Conservation (phyloP, 2,329 filamentous ascomycete genomes). For the Colletotrichum neosansevieriae region DNA sequence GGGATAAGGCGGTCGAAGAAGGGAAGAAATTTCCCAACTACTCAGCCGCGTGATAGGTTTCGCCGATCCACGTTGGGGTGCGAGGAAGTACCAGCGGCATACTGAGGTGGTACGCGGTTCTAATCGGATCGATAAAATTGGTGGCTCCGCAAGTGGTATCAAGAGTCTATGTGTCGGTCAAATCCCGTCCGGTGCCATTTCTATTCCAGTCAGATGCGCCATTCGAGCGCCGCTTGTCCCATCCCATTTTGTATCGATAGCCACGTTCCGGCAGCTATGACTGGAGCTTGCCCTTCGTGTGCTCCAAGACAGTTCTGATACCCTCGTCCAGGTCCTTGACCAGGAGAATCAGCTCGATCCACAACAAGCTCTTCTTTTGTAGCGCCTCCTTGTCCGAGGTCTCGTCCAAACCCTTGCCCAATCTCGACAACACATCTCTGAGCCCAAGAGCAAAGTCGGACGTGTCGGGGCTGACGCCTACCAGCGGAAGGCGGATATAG, state of each 20-base stretch:
- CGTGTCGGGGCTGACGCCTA: constrained; percentile 72
- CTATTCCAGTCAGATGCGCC: constrained; percentile 32
- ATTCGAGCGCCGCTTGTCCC: constrained; percentile 19
- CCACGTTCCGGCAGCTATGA: constrained; percentile 30
- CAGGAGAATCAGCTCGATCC: constrained; percentile 66
- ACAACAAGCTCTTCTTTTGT: constrained; percentile 61
- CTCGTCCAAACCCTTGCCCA: constrained; percentile 65
- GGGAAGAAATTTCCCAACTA: constrained; percentile 37
- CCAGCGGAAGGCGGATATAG: constrained; percentile 76
- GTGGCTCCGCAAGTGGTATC: constrained; percentile 38
- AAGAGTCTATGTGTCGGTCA: constrained; percentile 24
- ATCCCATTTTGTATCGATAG: constrained; percentile 16
- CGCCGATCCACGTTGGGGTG: no score
- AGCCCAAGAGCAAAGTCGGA: constrained; percentile 80
- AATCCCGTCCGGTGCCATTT: constrained; percentile 26
- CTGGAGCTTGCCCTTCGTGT: constrained; percentile 56
- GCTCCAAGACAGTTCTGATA: constrained; percentile 66
- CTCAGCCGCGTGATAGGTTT: background rate
- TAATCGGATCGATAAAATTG: constrained; percentile 19
- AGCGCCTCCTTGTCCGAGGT: constrained; percentile 61
- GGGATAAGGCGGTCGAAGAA: constrained; percentile 33
- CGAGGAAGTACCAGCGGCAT: no score
- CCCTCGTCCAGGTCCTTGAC: constrained; percentile 65
- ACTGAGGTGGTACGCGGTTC: background rate
- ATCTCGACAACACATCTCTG: constrained; percentile 70